Percentiles rank a stretch among this genome's conserved stretches.
These are phyloP conservation scores for Nemania sp. DNA, from an alignment of 2,329 filamentous ascomycete genomes.

Conservation along the genomic window DNA sequence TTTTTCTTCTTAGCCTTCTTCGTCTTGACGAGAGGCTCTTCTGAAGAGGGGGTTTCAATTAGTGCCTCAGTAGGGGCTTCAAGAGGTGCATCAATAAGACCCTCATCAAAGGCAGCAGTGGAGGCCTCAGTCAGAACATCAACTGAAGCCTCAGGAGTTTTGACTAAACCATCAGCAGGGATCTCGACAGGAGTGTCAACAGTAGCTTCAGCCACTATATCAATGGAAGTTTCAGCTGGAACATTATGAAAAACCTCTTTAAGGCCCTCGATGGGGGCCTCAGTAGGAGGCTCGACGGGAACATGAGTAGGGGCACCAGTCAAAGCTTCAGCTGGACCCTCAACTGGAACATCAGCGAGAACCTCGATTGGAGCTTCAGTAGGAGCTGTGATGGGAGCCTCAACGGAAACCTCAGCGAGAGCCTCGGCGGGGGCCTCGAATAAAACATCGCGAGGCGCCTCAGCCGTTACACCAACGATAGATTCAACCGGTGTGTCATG, in stretches of 20 bases:
- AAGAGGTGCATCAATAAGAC: not conserved
- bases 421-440: not conserved
- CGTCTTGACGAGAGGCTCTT: constrained; percentile 12
- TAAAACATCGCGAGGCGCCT: not conserved
- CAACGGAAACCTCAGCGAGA: not conserved
- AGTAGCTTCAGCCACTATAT: not conserved
- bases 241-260: not conserved
- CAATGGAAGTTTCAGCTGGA: not conserved
- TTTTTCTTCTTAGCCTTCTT: constrained; percentile 44
- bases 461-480: not conserved
- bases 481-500: not conserved
- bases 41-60: not conserved
- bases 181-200: not conserved
- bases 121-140: not conserved
- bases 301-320: not conserved
- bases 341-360: not conserved
- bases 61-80: not conserved
- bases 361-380: not conserved
- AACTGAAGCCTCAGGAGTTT: not conserved
- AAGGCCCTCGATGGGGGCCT: not conserved
- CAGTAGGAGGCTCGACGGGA: not conserved
- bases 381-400: not conserved
- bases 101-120: not conserved
- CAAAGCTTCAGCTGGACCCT: not conserved
- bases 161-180: not conserved